These are phyloP conservation scores for Penicillium flavigenum DNA, from an alignment of 495 filamentous ascomycete species.

Conservation along the genomic window DNA sequence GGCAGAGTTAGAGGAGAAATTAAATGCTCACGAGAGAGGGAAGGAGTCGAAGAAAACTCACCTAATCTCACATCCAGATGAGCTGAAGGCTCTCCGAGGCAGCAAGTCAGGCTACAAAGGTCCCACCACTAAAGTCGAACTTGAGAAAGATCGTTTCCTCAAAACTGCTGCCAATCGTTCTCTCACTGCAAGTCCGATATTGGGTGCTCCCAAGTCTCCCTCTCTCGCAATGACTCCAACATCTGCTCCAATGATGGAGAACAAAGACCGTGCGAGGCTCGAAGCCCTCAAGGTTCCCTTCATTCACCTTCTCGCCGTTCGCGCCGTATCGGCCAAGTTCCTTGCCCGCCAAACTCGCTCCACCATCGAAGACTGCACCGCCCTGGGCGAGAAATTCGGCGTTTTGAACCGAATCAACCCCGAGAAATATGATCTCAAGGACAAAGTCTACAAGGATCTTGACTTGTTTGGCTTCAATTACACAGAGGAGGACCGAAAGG, in stretches of 20 bases:
- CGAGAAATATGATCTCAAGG: constrained; percentile 66
- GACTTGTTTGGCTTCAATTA: constrained; percentile 80
- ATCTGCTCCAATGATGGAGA: constrained; percentile 53
- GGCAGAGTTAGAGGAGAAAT: constrained; percentile 56
- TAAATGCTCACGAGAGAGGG: constrained; percentile 48
- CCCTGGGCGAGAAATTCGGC: constrained; percentile 53
- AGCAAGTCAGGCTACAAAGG: constrained; percentile 19
- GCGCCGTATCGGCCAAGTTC: constrained; percentile 57
- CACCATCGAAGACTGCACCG: constrained; percentile 56
- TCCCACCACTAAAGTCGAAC: constrained; percentile 39
- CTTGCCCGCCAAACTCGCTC: constrained; percentile 57
- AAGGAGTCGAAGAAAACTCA: constrained; percentile 56
- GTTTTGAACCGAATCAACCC: constrained; percentile 59
- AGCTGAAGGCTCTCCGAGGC: constrained; percentile 37
- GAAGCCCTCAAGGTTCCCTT: constrained; percentile 57
- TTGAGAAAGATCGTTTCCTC: constrained; percentile 48
- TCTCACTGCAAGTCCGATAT: constrained; percentile 61
- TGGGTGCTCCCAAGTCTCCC: constrained; percentile 51
- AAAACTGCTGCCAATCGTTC: constrained; percentile 53
- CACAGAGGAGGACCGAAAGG: constrained; percentile 62
- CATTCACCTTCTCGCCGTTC: constrained; percentile 69
- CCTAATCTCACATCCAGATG: constrained; percentile 40
- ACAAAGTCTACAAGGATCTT: constrained; percentile 75
- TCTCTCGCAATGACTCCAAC: constrained; percentile 41
- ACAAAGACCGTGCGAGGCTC: constrained; percentile 51